Evolutionary conservation across 768 basidiomycete species (phyloP).

Genomic region (Kwoniella dendrophila): DNA sequence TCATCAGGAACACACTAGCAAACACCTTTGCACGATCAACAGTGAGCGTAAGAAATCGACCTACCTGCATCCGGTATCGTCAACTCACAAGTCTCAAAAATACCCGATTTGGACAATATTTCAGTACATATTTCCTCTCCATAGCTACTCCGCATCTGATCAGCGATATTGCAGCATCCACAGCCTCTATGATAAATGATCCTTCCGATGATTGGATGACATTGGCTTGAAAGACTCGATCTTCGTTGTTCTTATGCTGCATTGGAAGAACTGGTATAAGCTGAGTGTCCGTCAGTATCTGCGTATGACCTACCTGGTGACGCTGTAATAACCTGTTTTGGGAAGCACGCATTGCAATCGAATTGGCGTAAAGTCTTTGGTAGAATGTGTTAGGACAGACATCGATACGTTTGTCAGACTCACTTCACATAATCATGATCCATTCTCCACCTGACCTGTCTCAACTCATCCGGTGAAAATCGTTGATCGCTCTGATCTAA

Average conservation of each 20-base stretch:
- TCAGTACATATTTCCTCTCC: not conserved
- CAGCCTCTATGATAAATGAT: constrained; percentile 5
- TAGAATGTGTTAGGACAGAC: not conserved
- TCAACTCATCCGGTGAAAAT: not conserved
- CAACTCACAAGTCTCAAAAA: not conserved
- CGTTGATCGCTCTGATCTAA: not conserved
- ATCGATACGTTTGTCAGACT: not conserved
- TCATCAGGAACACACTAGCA: constrained; percentile 4
- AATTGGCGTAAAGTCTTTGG: constrained; percentile 3
- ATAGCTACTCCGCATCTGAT: constrained; percentile 5
- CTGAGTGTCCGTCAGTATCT: not conserved
- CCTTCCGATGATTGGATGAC: constrained; percentile 3
- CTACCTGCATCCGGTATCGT: not conserved
- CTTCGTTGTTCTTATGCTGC: constrained; percentile 2
- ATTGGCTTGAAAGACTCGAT: not conserved
- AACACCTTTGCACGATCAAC: not conserved
- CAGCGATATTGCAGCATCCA: constrained; percentile 3
- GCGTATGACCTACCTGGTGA: not conserved
- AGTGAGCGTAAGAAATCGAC: not conserved
- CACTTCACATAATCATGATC: constrained; percentile 6
- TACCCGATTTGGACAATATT: constrained; percentile 1
- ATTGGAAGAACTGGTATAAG: not conserved
- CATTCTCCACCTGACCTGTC: constrained; percentile 4
- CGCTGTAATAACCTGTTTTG: constrained; percentile 4
- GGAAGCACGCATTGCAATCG: not conserved